These are phyloP conservation scores for Boletus austroedulis DNA, from an alignment of 1,284 basidiomycete genomes.

Conservation along the genomic window DNA sequence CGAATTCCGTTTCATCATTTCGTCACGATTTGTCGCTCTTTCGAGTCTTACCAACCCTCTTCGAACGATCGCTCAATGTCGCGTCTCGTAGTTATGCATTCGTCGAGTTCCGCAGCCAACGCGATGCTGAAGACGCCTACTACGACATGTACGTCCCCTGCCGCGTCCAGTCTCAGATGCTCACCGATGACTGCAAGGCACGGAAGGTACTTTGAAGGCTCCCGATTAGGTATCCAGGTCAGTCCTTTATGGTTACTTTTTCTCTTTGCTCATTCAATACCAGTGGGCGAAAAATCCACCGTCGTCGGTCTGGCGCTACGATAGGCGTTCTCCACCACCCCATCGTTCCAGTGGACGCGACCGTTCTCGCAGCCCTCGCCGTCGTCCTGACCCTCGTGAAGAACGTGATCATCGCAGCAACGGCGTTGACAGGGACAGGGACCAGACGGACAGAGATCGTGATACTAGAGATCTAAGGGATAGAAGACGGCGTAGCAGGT, in stretches of 20 bases:
- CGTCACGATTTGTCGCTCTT: conserved; percentile 33
- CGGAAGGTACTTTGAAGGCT: conserved; percentile 78
- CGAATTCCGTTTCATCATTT: conserved; percentile 28
- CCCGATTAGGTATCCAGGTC: conserved; percentile 78
- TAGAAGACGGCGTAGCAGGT: conserved; percentile 47
- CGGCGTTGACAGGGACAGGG: conserved; percentile 44
- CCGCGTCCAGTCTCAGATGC: conserved; percentile 3
- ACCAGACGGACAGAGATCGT: conserved; percentile 27
- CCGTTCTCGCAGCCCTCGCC: conserved; percentile 45
- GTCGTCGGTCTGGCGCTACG: conserved; percentile 82
- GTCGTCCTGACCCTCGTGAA: conserved; percentile 35
- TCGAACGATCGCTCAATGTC: conserved; percentile 65
- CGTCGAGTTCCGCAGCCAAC: conserved; percentile 81
- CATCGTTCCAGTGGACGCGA: conserved; percentile 45
- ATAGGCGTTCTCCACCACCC: conserved; percentile 56
- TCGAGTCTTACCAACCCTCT: conserved; percentile 28
- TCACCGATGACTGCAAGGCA: conserved; percentile 55
- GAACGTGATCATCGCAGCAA: conserved; percentile 44
- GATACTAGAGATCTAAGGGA: conserved; percentile 37
- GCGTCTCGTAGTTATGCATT: conserved; percentile 81
- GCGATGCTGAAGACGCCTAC: conserved; percentile 87
- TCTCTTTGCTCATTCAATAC: neutral
- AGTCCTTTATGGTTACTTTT: conserved; percentile 14
- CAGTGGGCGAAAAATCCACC: conserved; percentile 92
- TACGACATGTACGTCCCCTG: conserved; percentile 74